A percentile compares a stretch with the other conserved stretches of the same genome.
These are phyloP conservation scores for Lichina pygmaea DNA, from an alignment of 495 filamentous ascomycete genomes.

Conservation along the genomic window DNA sequence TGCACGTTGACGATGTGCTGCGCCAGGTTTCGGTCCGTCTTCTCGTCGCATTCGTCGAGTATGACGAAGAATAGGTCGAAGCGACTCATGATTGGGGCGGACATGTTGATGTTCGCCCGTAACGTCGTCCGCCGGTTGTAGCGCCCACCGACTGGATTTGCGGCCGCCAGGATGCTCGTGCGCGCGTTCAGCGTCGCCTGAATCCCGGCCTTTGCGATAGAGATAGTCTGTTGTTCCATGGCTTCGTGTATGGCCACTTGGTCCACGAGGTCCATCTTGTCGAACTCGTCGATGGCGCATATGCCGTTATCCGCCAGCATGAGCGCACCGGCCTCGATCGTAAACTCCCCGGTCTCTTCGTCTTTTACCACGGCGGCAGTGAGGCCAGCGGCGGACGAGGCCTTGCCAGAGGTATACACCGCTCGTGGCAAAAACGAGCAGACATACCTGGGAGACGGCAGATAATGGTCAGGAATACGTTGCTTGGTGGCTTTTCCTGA, in stretches of 20 bases:
- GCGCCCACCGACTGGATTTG: conserved; percentile 83
- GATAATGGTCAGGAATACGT: no score
- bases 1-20: conserved; percentile 90
- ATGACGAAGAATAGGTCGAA: conserved; percentile 99
- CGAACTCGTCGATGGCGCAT: conserved; percentile 97
- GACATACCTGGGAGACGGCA: conserved; percentile 32
- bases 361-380: conserved; percentile 95
- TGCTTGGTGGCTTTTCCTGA: no score
- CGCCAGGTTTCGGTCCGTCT: conserved; percentile 68
- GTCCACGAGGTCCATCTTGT: conserved; percentile 97
- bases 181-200: conserved; percentile 92
- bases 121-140: conserved; percentile 93
- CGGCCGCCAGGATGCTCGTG: conserved; percentile 83
- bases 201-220: conserved; percentile 95
- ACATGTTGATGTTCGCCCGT: conserved; percentile 92
- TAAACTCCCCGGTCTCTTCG: conserved; percentile 94
- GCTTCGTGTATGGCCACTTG: conserved; percentile 99
- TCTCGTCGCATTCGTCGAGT: conserved; percentile 86
- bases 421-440: conserved; percentile 86
- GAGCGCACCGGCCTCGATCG: conserved; percentile 90
- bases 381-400: conserved; percentile 89
- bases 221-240: conserved; percentile 99
- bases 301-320: conserved; percentile 97
- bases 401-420: conserved; percentile 95
- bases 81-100: conserved; percentile 91